Percentiles rank a stretch among this genome's conserved stretches.
Evolutionary conservation across 2,329 filamentous ascomycete species (phyloP).

Genomic region (Knufia fluminis): DNA sequence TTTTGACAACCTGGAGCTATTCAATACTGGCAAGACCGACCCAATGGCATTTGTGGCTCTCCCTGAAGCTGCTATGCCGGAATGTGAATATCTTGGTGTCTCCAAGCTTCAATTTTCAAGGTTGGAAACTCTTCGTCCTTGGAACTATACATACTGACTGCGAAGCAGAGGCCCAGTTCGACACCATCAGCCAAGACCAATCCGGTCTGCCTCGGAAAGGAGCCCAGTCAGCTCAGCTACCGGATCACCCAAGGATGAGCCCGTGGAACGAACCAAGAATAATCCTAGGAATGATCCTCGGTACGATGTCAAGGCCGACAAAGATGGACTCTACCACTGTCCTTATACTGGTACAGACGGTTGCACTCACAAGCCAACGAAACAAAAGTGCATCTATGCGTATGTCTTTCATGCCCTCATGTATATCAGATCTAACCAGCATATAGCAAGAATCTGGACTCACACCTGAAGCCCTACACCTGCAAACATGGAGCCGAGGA

Average conservation of each 20-base stretch:
- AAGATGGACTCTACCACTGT: conserved; percentile 85
- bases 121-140: conserved; percentile 2
- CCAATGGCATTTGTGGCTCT: neutral
- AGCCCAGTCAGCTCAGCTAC: conserved; percentile 11
- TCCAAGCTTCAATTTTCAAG: conserved; percentile 10
- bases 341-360: conserved; percentile 60
- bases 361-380: conserved; percentile 86
- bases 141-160: neutral
- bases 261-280: conserved; percentile 16
- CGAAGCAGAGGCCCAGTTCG: neutral
- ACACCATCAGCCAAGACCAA: conserved; percentile 16
- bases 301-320: conserved; percentile 18
- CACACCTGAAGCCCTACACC: conserved; percentile 89
- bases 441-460: conserved; percentile 87
- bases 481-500: conserved; percentile 57
- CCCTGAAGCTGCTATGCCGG: conserved; percentile 3
- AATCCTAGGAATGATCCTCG: conserved; percentile 18
- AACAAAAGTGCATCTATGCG: conserved; percentile 99
- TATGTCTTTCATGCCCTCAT: conserved; percentile 43
- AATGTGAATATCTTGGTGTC: conserved; percentile 8
- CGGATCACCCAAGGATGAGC: conserved; percentile 14
- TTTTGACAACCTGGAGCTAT: conserved; percentile 8
- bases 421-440: conserved; percentile 21
- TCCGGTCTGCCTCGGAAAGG: conserved; percentile 21
- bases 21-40: conserved; percentile 1